Base-by-base conservation (phyloP, 306 rosid genomes). In the Cucurbita pepo region DNA sequence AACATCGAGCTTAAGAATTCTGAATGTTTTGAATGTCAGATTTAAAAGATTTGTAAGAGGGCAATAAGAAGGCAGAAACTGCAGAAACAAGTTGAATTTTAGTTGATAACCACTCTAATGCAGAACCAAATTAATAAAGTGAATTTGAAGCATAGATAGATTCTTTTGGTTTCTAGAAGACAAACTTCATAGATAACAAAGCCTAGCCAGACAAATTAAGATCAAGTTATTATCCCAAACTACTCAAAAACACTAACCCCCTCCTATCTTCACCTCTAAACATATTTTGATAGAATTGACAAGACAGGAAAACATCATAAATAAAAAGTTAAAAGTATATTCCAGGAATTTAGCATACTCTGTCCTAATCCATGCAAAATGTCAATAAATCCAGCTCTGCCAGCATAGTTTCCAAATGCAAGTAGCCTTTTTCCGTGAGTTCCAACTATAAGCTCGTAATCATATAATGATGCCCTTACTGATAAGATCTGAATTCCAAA, bases 321-420 rank as follows among this genome's bases (percentile, higher is more conserved):
- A 50, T 43, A 10, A 45, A 65, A 56, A 7, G 22, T 10, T 60
- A 4, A 64, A 58, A 66, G 7, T 57, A 25, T 40, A 65, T 22
- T 73, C 50, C 25, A 12, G 52, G 52, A 48, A 70, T 45, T 72
- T 43, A 76, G 52, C 98, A 60, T 89, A 94, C 98, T 71, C 63
- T 82, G 89, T 78, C 98, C 98, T 76, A 94, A 69, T 57, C 95
- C 94, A 7, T 79, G 86, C 56, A 94, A 82, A 76, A 90, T 87
- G 80, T 94, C 98, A 53, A 94, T 79, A 78, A 94, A 81, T 78
- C 97, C 98, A 72, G 97, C 96, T 82, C 90, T 87, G 67, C 98
- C 98, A 61, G 98, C 98, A 69, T 81, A 94, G 74, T 90, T 86
- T 55, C 98, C 98, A 81, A 94, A 94, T 69, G 98, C 86, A 71